Percentiles rank a stretch among this genome's conserved stretches.
Conservation (phyloP, 305 asterid species). For the Fraxinus angustifolia region DNA sequence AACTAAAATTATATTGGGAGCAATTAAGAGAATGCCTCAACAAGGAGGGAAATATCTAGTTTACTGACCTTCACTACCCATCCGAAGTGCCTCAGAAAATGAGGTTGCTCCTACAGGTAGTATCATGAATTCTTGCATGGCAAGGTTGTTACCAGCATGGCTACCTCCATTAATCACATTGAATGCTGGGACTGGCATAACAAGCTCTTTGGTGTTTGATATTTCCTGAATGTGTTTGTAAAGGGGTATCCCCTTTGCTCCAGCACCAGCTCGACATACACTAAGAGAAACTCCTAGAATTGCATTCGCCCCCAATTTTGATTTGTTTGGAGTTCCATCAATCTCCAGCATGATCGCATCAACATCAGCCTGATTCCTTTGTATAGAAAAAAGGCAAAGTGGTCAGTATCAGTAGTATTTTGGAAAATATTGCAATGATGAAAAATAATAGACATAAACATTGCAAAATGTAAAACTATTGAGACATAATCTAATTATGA, state of each 20-base stretch:
- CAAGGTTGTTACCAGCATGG: conserved; percentile 96
- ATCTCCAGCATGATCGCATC: conserved; percentile 85
- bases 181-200: conserved; percentile 99
- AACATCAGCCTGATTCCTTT: conserved; percentile 73
- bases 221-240: conserved; percentile 89
- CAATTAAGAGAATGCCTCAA: neutral
- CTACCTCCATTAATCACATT: conserved; percentile 96
- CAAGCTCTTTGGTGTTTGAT: conserved; percentile 78
- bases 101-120: conserved; percentile 87
- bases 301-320: conserved; percentile 94
- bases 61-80: conserved; percentile 91
- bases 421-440: conserved; percentile 12
- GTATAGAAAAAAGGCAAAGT: conserved; percentile 15
- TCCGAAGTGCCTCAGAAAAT: conserved; percentile 78
- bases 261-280: conserved; percentile 94
- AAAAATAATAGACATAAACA: neutral
- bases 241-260: conserved; percentile 81
- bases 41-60: neutral
- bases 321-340: conserved; percentile 91
- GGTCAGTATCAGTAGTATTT: neutral
- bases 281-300: conserved; percentile 93
- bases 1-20: neutral
- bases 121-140: conserved; percentile 98
- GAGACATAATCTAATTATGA: neutral
- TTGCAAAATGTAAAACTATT: neutral